These are phyloP conservation scores for Lentinula lateritia DNA, from an alignment of 768 basidiomycete species.

Conservation along the genomic window DNA sequence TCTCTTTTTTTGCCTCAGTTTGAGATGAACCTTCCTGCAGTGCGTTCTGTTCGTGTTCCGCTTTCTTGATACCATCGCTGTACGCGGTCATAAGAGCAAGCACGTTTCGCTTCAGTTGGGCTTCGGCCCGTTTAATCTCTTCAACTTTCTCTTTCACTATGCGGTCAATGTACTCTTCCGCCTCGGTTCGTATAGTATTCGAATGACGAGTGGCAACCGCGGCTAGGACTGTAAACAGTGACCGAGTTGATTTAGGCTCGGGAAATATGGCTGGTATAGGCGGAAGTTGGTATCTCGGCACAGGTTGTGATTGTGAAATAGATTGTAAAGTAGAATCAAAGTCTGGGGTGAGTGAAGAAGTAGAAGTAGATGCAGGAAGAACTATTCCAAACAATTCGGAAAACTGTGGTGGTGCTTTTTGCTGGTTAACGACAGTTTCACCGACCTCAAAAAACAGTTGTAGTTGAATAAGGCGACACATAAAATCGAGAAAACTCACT, in stretches of 20 bases:
- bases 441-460: neutral
- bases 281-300: conserved; percentile 16
- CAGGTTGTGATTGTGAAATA: conserved; percentile 1
- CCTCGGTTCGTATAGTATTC: conserved; percentile 28
- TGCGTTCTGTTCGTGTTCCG: conserved; percentile 21
- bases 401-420: neutral
- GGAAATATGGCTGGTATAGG: conserved; percentile 45
- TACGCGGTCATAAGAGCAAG: conserved; percentile 40
- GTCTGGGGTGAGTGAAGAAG: neutral
- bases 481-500: conserved; percentile 28
- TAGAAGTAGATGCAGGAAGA: neutral
- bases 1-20: neutral
- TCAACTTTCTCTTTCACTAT: conserved; percentile 32
- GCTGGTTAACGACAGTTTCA: neutral
- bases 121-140: conserved; percentile 35
- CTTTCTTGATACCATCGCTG: conserved; percentile 27
- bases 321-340: neutral
- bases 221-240: conserved; percentile 40
- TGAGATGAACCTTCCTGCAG: neutral
- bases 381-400: conserved; percentile 5
- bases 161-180: conserved; percentile 36
- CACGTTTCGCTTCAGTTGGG: conserved; percentile 33
- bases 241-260: conserved; percentile 44
- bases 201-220: conserved; percentile 35
- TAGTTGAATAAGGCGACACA: neutral